Evolutionary conservation across 345 rosid species (phyloP).

Genomic region (Syzygium oleosum): DNA sequence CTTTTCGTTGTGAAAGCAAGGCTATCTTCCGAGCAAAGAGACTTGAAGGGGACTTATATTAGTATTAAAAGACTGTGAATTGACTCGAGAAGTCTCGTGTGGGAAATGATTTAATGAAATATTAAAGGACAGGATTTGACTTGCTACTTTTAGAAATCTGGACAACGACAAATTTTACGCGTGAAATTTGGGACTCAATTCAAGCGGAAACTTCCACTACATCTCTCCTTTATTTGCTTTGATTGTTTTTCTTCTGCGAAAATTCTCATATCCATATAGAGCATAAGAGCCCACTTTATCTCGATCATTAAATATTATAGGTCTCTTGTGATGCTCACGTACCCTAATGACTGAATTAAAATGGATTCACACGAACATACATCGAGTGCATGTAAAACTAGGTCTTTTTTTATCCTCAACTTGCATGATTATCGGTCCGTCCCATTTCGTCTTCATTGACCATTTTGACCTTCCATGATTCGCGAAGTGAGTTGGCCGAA

Average conservation of each 20-base stretch:
- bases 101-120: not conserved
- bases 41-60: not conserved
- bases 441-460: not conserved
- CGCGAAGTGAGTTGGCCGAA: not conserved
- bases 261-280: not conserved
- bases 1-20: not conserved
- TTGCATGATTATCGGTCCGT: not conserved
- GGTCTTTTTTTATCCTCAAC: not conserved
- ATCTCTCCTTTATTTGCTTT: not conserved
- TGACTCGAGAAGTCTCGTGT: not conserved
- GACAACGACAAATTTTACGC: not conserved
- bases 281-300: not conserved
- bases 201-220: not conserved
- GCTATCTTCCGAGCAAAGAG: not conserved
- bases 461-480: not conserved
- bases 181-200: not conserved
- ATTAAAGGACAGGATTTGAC: not conserved
- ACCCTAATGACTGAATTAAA: not conserved
- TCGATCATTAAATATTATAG: not conserved
- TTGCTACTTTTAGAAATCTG: too few relatives aligned
- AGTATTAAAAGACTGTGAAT: not conserved
- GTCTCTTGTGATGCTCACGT: accelerated
- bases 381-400: not conserved
- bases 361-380: not conserved
- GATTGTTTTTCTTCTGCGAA: not conserved